Evolutionary conservation across 2,329 filamentous ascomycete species (phyloP).

Genomic region (Zopfia rhizophila): DNA sequence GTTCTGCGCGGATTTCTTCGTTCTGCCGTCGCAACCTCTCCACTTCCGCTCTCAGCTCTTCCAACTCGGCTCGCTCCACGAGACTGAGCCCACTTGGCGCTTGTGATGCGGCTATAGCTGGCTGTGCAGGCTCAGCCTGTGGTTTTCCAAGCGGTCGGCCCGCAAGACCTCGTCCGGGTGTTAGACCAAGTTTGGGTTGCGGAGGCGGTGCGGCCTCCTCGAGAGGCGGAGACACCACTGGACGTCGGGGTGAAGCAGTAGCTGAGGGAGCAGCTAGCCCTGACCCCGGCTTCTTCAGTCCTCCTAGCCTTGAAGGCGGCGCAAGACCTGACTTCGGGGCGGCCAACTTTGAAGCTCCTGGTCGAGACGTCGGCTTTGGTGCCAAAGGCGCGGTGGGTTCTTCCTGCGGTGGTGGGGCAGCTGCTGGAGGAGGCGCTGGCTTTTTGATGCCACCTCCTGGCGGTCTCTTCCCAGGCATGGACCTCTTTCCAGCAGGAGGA

Average conservation of each 20-base stretch:
- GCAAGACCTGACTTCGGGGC: slow-evolving; percentile 54
- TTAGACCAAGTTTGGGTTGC: slow-evolving; percentile 71
- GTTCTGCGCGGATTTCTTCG: slow-evolving; percentile 85
- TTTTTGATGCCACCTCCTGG: slow-evolving; percentile 64
- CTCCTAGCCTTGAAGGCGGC: slow-evolving; percentile 50
- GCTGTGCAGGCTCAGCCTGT: slow-evolving; percentile 71
- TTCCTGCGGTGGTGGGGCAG: slow-evolving; percentile 51
- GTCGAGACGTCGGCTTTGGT: slow-evolving; percentile 68
- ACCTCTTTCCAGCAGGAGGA: slow-evolving; percentile 55
- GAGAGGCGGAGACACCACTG: slow-evolving; percentile 61
- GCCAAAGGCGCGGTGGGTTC: slow-evolving; percentile 65
- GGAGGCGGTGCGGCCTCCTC: slow-evolving; percentile 57
- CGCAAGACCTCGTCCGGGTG: slow-evolving; percentile 78
- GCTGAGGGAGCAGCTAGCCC: slow-evolving; percentile 46
- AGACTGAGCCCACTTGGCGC: slow-evolving; percentile 74
- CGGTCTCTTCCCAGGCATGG: slow-evolving; percentile 61
- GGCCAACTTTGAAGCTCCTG: slow-evolving; percentile 52
- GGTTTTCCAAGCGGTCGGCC: slow-evolving; percentile 88
- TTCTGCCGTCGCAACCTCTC: slow-evolving; percentile 79
- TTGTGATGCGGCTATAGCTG: slow-evolving; percentile 55
- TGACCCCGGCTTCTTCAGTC: slow-evolving; percentile 54
- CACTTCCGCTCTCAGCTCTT: slow-evolving; percentile 85
- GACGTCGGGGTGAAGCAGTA: slow-evolving; percentile 47
- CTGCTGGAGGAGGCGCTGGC: slow-evolving; percentile 53
- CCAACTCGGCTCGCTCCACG: slow-evolving; percentile 90